phyloP scores from a whole-genome alignment of 2,329 filamentous ascomycete genomes.

The Colletotrichum nymphaeae region DNA sequence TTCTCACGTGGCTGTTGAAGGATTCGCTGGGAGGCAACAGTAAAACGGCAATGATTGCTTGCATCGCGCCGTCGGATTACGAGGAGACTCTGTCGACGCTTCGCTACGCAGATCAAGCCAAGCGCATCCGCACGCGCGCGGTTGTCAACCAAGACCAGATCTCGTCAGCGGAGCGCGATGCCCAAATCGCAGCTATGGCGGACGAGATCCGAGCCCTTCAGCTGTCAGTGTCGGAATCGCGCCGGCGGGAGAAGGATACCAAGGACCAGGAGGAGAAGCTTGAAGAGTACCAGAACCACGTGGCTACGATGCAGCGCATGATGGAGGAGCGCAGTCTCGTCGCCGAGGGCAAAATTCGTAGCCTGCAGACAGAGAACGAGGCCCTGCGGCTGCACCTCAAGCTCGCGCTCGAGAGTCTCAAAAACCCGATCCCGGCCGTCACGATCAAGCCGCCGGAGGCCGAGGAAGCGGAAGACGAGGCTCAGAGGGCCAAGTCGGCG shows the following conservation, averaged over 20 bases:
- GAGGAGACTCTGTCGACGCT: slow-evolving; percentile 97
- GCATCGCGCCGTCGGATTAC: slow-evolving; percentile 94
- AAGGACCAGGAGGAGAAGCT: slow-evolving; percentile 84
- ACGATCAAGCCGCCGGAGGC: slow-evolving; percentile 45
- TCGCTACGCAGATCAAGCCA: slow-evolving; percentile 97
- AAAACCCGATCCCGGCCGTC: slow-evolving; percentile 85
- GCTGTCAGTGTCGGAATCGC: slow-evolving; percentile 75
- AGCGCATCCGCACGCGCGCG: slow-evolving; percentile 93
- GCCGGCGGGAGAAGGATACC: slow-evolving; percentile 79
- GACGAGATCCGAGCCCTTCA: slow-evolving; percentile 92
- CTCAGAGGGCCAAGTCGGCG: slow-evolving; percentile 26
- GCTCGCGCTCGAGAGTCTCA: slow-evolving; percentile 85
- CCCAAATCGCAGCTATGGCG: slow-evolving; percentile 93
- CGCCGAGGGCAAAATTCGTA: slow-evolving; percentile 92
- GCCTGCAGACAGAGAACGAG: slow-evolving; percentile 90
- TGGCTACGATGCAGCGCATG: slow-evolving; percentile 88
- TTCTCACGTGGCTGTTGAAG: slow-evolving; percentile 87
- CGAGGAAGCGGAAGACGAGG: slow-evolving; percentile 15
- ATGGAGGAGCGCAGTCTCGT: slow-evolving; percentile 96
- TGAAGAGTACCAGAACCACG: slow-evolving; percentile 94
- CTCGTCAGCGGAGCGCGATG: slow-evolving; percentile 91
- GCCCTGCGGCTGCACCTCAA: slow-evolving; percentile 88
- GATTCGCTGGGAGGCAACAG: slow-evolving; percentile 96
- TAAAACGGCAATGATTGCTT: slow-evolving; percentile 99
- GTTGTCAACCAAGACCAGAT: slow-evolving; percentile 96